Base-by-base conservation (phyloP, 78 protist species). In the Trichosphaerium sp. region DNA sequence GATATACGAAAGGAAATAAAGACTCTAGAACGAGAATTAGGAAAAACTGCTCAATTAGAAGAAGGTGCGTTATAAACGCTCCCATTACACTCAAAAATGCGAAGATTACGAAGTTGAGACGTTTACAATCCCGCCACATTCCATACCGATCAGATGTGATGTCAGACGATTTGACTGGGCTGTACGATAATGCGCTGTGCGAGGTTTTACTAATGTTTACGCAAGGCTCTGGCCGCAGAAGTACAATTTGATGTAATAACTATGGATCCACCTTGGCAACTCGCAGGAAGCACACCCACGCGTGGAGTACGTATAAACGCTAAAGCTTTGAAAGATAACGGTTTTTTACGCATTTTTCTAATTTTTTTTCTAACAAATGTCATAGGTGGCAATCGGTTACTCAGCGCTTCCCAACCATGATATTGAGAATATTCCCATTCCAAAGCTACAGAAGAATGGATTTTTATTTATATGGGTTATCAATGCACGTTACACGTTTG, bases 241-340 rank as follows among this genome's bases (percentile, higher is more conserved):
- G 40, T 15, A 4, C 69, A 76, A 43, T 83, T 83, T 52, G 88
- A 83, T 37, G 75, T 65, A 34, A 83, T 83, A 54, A 43, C 59
- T 40, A 83, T 83, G 88, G 88, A 83, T 55, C 88, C 88, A 1
- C 88, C 88, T 0, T 83, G 88, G 88, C 85, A 77, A 37, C 61
- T 83, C n/a, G 84, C 88, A 5, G 44, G 41, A 21, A 5, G 72
- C 3, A 23, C 28, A 4, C 88, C 88, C n/a, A 83, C 85, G 12
- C 72, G 88, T 2, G 88, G 88, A 21, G 85, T 77, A 34, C 1
- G 76, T 72, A 10, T n/a, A 8, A n/a, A n/a, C n/a, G n/a, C n/a
- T n/a, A n/a, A n/a, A n/a, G n/a, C n/a, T n/a, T n/a, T n/a, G n/a
- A n/a, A n/a, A n/a, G n/a, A n/a, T n/a, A n/a, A n/a, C 41, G 32